phyloP scores from a whole-genome alignment of 75 land plant species.

The Cunninghamia lanceolata region DNA sequence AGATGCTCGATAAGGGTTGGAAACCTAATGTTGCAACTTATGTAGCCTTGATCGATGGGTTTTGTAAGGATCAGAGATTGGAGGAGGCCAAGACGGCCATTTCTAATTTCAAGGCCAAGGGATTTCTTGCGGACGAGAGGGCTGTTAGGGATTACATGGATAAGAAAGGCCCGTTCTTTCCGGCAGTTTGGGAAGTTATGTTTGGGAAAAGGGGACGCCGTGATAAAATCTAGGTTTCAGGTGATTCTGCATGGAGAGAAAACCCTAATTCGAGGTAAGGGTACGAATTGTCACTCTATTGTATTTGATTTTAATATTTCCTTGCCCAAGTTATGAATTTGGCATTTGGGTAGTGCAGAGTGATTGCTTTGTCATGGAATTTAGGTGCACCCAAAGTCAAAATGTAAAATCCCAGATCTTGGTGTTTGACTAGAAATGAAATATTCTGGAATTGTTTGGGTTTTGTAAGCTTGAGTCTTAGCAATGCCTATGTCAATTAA shows the following conservation, averaged over 20 bases:
- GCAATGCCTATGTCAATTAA: not conserved
- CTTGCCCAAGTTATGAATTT: not conserved
- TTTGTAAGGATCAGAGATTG: conserved; percentile 41
- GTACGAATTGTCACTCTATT: not conserved
- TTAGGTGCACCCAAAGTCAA: not conserved
- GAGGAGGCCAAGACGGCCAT: conserved; percentile 49
- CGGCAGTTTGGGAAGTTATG: conserved; percentile 46
- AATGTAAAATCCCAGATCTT: not conserved
- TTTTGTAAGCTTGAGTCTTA: not conserved
- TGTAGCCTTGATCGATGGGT: conserved; percentile 40
- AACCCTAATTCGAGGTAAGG: not conserved
- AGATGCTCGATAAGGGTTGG: conserved; percentile 64
- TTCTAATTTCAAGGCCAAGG: conserved; percentile 28
- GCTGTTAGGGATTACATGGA: not conserved
- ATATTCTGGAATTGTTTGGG: not conserved
- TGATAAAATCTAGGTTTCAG: not conserved
- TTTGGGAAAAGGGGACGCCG: conserved; percentile 36
- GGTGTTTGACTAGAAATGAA: not conserved
- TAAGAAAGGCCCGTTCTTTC: conserved; percentile 13
- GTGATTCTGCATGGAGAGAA: not conserved
- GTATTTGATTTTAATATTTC: not conserved
- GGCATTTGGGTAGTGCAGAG: not conserved
- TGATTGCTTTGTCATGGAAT: not conserved
- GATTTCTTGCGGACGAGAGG: conserved; percentile 25
- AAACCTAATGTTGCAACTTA: conserved; percentile 58